Conservation (phyloP, 768 basidiomycete species). For the Jaapia argillacea region DNA sequence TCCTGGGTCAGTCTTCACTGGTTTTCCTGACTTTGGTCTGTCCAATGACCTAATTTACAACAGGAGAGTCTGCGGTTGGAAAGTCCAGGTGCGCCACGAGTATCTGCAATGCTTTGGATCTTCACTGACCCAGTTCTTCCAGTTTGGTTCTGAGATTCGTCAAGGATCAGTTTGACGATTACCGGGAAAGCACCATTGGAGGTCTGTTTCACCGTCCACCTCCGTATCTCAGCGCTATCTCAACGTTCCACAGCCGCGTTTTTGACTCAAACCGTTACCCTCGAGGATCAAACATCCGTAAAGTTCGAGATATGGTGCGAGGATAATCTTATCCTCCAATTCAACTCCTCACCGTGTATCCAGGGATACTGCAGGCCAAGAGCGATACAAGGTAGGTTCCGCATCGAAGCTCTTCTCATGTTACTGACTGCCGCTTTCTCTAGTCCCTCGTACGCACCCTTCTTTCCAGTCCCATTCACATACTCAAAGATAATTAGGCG, state of each 20-base stretch:
- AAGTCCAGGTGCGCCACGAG: slow-evolving; percentile 67
- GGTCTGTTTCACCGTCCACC: slow-evolving; percentile 30
- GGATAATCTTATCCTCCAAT: slow-evolving; percentile 1
- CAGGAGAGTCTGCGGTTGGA: slow-evolving; percentile 96
- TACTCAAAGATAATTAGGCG: too few species aligned
- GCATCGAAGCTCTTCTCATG: slow-evolving; percentile 16
- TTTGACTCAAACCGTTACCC: slow-evolving; percentile 91
- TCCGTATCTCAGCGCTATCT: slow-evolving; percentile 12
- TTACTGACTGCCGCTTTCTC: slow-evolving; percentile 8
- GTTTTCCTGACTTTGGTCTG: not conserved
- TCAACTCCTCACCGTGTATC: slow-evolving; percentile 3
- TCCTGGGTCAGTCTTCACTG: slow-evolving; percentile 56
- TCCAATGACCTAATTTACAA: slow-evolving; percentile 2
- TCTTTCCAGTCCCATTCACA: not conserved
- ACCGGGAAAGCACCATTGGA: slow-evolving; percentile 90
- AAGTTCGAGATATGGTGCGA: slow-evolving; percentile 97
- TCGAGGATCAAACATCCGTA: slow-evolving; percentile 83
- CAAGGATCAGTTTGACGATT: slow-evolving; percentile 93
- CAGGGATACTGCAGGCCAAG: slow-evolving; percentile 95
- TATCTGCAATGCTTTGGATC: not conserved
- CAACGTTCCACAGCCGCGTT: slow-evolving; percentile 65
- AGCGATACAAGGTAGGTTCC: slow-evolving; percentile 69
- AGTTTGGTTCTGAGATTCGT: slow-evolving; percentile 95
- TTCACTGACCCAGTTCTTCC: slow-evolving; percentile 12
- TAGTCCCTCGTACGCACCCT: slow-evolving; percentile 39